Evolutionary conservation across 2,329 filamentous ascomycete genomes (phyloP).

Genomic region (Zymoseptoria brevis): DNA sequence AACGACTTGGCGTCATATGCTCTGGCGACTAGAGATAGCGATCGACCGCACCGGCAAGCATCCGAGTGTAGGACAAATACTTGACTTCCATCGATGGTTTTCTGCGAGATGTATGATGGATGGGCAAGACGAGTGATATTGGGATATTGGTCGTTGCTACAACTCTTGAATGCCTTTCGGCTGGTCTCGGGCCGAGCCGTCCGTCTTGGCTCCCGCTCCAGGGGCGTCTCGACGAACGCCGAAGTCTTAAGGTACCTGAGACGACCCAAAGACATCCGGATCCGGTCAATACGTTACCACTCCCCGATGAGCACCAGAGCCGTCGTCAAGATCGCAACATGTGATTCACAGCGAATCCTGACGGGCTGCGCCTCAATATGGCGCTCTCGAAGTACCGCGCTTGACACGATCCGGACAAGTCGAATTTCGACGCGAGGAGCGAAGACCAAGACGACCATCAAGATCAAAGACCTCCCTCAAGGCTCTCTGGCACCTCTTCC

Average conservation of each 20-base stretch:
- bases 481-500: slow-evolving; percentile 43
- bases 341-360: neutral
- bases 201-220: too few species aligned
- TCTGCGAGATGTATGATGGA: too few species aligned
- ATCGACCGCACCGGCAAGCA: neutral
- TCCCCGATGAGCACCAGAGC: neutral
- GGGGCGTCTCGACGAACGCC: too few species aligned
- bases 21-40: neutral
- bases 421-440: slow-evolving; percentile 19
- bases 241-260: too few species aligned
- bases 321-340: neutral
- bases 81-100: too few species aligned
- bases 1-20: neutral
- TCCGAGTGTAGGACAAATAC: too few species aligned
- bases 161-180: too few species aligned
- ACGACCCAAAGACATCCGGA: too few species aligned
- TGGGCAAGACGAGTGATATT: too few species aligned
- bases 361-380: neutral
- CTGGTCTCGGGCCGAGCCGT: too few species aligned
- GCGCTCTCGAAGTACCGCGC: neutral
- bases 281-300: neutral
- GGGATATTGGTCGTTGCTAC: too few species aligned
- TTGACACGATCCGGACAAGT: neutral
- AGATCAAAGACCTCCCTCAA: slow-evolving; percentile 46
- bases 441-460: slow-evolving; percentile 34